Conservation (phyloP, 78 protist genomes). For the Dictyostelium purpureum region DNA sequence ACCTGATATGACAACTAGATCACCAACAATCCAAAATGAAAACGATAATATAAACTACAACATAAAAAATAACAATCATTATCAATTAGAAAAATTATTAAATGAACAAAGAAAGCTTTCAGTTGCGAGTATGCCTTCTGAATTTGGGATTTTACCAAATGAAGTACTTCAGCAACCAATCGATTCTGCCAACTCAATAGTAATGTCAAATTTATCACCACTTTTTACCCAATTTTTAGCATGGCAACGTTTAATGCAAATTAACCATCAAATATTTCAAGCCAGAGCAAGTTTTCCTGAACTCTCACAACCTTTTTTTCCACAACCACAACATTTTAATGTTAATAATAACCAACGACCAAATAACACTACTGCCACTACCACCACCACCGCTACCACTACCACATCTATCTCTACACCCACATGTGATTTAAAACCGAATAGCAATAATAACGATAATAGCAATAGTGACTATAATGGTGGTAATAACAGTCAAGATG, state of each 20-base stretch:
- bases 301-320: neutral
- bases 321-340: neutral
- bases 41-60: neutral
- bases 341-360: neutral
- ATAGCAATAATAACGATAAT: neutral
- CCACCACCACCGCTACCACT: no score
- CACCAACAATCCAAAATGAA: neutral
- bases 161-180: constrained; percentile 36
- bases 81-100: constrained; percentile 13
- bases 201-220: constrained; percentile 51
- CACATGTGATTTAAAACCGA: no score
- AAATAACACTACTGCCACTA: no score
- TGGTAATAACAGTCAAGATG: neutral
- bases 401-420: neutral
- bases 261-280: constrained; percentile 33
- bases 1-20: neutral
- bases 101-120: constrained; percentile 49
- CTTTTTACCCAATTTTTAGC: constrained; percentile 59
- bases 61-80: neutral
- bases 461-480: neutral
- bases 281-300: neutral
- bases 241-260: constrained; percentile 69
- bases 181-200: constrained; percentile 32
- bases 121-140: constrained; percentile 32
- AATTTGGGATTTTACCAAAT: constrained; percentile 53